Conservation (phyloP, 164 flowering plant species). For the Vitis cinerea region DNA sequence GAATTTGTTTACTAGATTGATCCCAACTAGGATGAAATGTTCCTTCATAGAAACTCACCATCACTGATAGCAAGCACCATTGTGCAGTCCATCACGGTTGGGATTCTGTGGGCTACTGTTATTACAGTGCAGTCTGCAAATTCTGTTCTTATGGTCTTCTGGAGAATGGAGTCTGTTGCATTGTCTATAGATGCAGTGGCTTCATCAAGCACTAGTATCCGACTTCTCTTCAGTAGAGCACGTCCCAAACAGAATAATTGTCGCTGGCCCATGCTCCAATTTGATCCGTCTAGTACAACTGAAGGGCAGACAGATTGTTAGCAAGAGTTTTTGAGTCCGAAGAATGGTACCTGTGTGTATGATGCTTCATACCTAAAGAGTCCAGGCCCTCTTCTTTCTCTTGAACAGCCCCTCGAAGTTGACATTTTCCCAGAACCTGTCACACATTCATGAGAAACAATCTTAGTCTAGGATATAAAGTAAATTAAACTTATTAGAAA, state of each 20-base stretch:
- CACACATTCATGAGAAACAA: neutral
- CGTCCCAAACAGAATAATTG: conserved; percentile 74
- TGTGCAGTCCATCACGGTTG: conserved; percentile 73
- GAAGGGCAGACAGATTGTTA: conserved; percentile 13
- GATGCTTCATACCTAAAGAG: conserved; percentile 37
- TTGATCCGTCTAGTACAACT: conserved; percentile 65
- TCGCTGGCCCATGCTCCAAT: conserved; percentile 81
- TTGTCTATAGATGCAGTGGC: conserved; percentile 77
- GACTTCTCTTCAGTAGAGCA: conserved; percentile 53
- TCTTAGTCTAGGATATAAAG: neutral
- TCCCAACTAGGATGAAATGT: neutral
- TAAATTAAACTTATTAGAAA: no score
- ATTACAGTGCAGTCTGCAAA: conserved; percentile 61
- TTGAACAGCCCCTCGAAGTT: conserved; percentile 50
- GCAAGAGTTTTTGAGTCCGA: neutral
- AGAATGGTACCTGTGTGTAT: no score
- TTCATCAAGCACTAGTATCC: conserved; percentile 68
- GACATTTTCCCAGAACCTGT: conserved; percentile 70
- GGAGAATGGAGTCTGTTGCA: conserved; percentile 57
- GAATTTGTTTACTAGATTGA: neutral
- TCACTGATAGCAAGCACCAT: conserved; percentile 36
- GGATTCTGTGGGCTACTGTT: conserved; percentile 71
- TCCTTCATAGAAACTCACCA: conserved; percentile 19
- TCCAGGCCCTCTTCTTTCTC: conserved; percentile 56
- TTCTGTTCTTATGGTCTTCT: conserved; percentile 57